Base-by-base conservation (phyloP, 805 yeast genomes). In the Zygotorulaspora sp. region DNA sequence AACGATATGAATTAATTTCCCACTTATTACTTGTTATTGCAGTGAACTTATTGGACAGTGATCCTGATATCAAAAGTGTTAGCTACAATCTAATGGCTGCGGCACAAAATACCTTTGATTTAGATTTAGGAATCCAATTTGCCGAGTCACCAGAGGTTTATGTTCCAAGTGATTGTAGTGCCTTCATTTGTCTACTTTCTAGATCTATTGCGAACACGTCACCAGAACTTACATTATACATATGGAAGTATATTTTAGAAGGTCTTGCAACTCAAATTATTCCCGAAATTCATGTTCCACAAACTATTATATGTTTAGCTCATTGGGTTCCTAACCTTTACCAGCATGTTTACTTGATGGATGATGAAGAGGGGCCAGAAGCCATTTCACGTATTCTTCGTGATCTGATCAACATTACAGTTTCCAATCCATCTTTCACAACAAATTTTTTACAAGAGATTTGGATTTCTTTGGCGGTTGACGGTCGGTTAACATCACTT, bases 291-390 rank as follows among this genome's bases (percentile, higher is more conserved):
- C 40, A 45, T 21, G 43, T 52, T 15, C 60, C 61, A 3, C 53
- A 50, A 13, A 47, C 52, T 3, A 38, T 61, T 2, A 39, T 48
- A 23, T 43, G 53, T 23, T 31, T 79, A 8, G 66, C 83, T 0
- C 89, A 92, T 2, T 87, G 95, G 95, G 68, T 83, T 11, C 72
- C 72, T 16, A 82, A 85, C 49, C 66, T 85, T 16, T 75, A 77
- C 53, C 66, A 68, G 10, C 59, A 76, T 47, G 78, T 84, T 6
- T 80, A 68, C 50, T 50, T 71, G 28, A 67, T 66, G 12, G 77
- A 74, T 48, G 77, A 75, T 18, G 72, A 70, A 20, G 67, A 64
- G 40, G 92, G 94, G 0, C 70, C 75, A 1, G 81, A 75, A 35
- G 67, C 74, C 38, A 72, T 81, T 5, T 71, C 81, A 1, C 77